Evolutionary conservation across 179 eudicot genomes (phyloP).

Genomic region (Sideroxylon spinosum): DNA sequence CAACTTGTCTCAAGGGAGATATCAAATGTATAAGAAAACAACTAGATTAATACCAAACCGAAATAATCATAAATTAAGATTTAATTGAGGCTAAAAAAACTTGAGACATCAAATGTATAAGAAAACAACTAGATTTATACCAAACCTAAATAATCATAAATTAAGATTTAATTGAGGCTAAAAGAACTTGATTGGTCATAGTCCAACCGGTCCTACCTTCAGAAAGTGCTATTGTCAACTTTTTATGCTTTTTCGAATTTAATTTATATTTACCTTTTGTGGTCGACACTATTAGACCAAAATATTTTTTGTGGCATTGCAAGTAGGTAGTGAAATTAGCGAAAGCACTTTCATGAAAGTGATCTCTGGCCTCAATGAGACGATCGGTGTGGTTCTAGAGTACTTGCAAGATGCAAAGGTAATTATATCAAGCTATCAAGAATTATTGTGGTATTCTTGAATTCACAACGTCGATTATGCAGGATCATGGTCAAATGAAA

Average conservation of each 20-base stretch:
- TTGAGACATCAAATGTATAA: neutral
- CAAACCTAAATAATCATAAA: neutral
- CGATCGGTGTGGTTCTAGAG: conserved; percentile 68
- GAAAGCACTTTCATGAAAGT: conserved; percentile 59
- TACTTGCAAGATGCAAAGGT: conserved; percentile 96
- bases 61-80: neutral
- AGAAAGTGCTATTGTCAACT: neutral
- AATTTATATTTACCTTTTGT: too few species aligned
- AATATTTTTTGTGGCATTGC: conserved; percentile 15
- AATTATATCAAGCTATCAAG: conserved; percentile 3
- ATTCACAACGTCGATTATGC: conserved; percentile 20
- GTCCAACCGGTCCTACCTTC: neutral
- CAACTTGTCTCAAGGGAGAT: too few species aligned
- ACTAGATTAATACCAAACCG: neutral
- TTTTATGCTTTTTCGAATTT: neutral
- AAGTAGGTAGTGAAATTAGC: conserved; percentile 43
- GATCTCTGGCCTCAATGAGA: conserved; percentile 80
- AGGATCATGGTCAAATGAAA: conserved; percentile 77
- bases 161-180: neutral
- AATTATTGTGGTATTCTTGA: neutral
- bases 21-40: neutral
- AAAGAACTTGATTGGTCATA: neutral
- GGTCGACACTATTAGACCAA: neutral
- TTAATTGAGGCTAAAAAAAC: neutral
- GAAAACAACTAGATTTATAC: neutral